phyloP scores from a whole-genome alignment of 805 yeast species.

The Candida lessepsii region DNA sequence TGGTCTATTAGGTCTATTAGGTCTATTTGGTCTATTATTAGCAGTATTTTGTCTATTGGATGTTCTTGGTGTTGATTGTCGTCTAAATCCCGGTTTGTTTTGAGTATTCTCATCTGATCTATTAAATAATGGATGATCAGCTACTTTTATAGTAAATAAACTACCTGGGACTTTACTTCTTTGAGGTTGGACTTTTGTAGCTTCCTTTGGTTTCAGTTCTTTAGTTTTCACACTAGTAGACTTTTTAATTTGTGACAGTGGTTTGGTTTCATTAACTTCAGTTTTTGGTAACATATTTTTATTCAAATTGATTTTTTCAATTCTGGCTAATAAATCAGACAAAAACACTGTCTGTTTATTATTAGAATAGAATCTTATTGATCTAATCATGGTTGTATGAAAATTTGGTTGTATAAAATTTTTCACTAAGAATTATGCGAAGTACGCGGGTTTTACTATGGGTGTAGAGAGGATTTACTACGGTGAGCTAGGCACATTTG shows the following conservation, averaged over 20 bases:
- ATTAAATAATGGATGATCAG: slow-evolving; percentile 23
- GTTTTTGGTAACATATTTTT: slow-evolving; percentile 2
- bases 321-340: slow-evolving; percentile 36
- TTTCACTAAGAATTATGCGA: slow-evolving; percentile 4
- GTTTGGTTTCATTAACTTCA: background rate
- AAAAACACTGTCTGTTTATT: slow-evolving; percentile 22
- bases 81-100: slow-evolving; percentile 3
- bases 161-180: background rate
- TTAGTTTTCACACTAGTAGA: background rate
- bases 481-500: too few relatives aligned
- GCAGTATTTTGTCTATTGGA: background rate
- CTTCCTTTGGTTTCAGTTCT: background rate
- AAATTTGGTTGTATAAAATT: slow-evolving; percentile 5
- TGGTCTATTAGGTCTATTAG: slow-evolving; percentile 8
- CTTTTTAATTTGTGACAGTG: slow-evolving; percentile 3
- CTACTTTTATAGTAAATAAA: slow-evolving; percentile 11
- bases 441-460: background rate
- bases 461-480: too few relatives aligned
- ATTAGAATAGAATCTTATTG: slow-evolving; percentile 13
- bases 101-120: slow-evolving; percentile 1
- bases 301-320: slow-evolving; percentile 23
- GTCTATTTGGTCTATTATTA: background rate
- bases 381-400: slow-evolving; percentile 5
- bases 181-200: background rate
- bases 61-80: slow-evolving; percentile 6